Evolutionary conservation across 1,284 basidiomycete genomes (phyloP).

Genomic region (Erythrobasidium hasegawianum): DNA sequence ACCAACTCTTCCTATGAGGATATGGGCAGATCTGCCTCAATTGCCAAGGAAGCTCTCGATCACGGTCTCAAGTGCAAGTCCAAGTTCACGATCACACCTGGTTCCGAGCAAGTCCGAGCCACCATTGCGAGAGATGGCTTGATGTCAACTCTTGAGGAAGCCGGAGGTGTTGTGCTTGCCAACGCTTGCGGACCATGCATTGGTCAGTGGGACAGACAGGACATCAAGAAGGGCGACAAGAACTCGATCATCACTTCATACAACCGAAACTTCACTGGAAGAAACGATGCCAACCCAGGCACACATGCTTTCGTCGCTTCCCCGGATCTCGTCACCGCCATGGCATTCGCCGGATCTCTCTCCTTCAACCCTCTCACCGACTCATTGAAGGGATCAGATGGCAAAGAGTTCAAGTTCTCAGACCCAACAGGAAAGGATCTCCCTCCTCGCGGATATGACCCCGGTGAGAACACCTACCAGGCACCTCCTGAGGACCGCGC

Average conservation of each 20-base stretch:
- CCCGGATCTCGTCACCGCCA: slow-evolving; percentile 94
- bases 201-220: slow-evolving; percentile 96
- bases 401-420: slow-evolving; percentile 96
- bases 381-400: slow-evolving; percentile 79
- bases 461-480: slow-evolving; percentile 96
- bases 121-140: slow-evolving; percentile 96
- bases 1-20: slow-evolving; percentile 99
- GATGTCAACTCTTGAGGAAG: slow-evolving; percentile 78
- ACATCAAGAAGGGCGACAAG: slow-evolving; percentile 91
- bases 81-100: slow-evolving; percentile 95
- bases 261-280: slow-evolving; percentile 99
- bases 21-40: slow-evolving; percentile 94
- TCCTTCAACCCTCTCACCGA: slow-evolving; percentile 97
- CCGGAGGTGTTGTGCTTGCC: slow-evolving; percentile 89
- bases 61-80: slow-evolving; percentile 89
- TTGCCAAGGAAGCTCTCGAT: slow-evolving; percentile 77
- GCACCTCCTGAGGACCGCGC: slow-evolving; percentile 82
- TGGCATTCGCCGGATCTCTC: slow-evolving; percentile 89
- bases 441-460: slow-evolving; percentile 89
- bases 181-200: slow-evolving; percentile 99
- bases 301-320: slow-evolving; percentile 99
- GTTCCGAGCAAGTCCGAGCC: slow-evolving; percentile 96
- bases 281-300: slow-evolving; percentile 98
- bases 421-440: slow-evolving; percentile 87
- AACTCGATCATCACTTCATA: slow-evolving; percentile 99